A percentile compares a stretch with the other conserved stretches of the same genome.
These are phyloP conservation scores for Diaporthe helianthi DNA, from an alignment of 2,329 filamentous ascomycete genomes.

Conservation along the genomic window DNA sequence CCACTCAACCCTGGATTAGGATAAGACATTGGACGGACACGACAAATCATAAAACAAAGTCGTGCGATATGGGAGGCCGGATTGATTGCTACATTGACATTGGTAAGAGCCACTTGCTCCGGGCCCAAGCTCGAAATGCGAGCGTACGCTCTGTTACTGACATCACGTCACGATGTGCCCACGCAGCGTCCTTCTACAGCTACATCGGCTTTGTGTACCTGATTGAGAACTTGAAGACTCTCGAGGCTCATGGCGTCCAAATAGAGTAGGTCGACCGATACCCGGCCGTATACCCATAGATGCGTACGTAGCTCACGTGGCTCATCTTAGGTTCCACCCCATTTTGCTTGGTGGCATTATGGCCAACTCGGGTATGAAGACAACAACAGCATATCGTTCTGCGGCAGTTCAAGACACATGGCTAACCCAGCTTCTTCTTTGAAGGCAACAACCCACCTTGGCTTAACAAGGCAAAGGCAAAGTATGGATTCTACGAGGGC, in stretches of 20 bases:
- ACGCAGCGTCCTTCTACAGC: conserved; percentile 69
- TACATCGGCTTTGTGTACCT: conserved; percentile 66
- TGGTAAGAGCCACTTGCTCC: conserved; percentile 52
- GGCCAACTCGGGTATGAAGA: conserved; percentile 57
- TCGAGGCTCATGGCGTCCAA: conserved; percentile 65
- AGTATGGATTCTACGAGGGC: conserved; percentile 56
- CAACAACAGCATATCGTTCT: conserved; percentile 1
- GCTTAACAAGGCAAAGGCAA: conserved; percentile 71
- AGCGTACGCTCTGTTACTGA: conserved; percentile 9
- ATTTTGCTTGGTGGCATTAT: conserved; percentile 76
- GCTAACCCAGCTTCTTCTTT: background rate
- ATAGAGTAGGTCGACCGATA: conserved; percentile 63
- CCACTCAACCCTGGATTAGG: background rate
- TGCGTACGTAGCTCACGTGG: conserved; percentile 1
- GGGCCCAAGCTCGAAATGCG: background rate
- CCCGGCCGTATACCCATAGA: too few species aligned
- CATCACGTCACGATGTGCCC: background rate
- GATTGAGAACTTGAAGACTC: conserved; percentile 57
- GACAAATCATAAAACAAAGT: background rate
- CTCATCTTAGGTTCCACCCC: conserved; percentile 65
- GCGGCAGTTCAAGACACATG: background rate
- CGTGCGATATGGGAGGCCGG: conserved; percentile 59
- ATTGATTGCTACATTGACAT: conserved; percentile 74
- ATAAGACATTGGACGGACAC: background rate
- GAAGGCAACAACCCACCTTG: conserved; percentile 78